phyloP scores from a whole-genome alignment of 306 rosid genomes.

The Prunus mume region DNA sequence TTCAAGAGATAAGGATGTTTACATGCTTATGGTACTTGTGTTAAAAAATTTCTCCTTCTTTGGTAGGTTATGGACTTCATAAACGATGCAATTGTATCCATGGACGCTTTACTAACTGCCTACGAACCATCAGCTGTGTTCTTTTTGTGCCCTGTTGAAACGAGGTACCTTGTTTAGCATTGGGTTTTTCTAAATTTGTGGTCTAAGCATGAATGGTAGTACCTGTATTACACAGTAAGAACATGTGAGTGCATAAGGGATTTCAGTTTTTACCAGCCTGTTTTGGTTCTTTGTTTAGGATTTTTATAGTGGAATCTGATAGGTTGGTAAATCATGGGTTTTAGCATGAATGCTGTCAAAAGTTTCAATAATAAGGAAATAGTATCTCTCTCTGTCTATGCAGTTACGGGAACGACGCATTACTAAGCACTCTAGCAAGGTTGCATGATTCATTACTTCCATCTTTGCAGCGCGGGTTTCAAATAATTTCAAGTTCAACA shows the following conservation, averaged over 20 bases:
- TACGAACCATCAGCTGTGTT: conserved; percentile 68
- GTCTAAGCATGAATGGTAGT: background rate
- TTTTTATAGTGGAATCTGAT: background rate
- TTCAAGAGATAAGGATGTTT: background rate
- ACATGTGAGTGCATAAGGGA: background rate
- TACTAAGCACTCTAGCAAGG: conserved; percentile 72
- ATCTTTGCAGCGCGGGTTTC: conserved; percentile 46
- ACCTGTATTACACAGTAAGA: conserved; percentile 1
- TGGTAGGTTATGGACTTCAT: conserved; percentile 90
- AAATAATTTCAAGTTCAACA: conserved; percentile 31
- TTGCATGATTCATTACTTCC: conserved; percentile 90
- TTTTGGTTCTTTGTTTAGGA: background rate
- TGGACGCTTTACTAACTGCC: conserved; percentile 70
- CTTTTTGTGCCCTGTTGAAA: conserved; percentile 77
- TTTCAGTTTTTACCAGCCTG: background rate
- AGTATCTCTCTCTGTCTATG: conserved; percentile 14
- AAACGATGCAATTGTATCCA: conserved; percentile 79
- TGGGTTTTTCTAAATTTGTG: background rate
- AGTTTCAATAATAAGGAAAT: background rate
- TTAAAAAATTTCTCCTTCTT: conserved; percentile 17
- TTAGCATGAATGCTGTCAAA: background rate
- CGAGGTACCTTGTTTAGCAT: conserved; percentile 45
- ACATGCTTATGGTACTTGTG: background rate
- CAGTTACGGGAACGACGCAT: conserved; percentile 80
- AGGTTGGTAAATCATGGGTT: background rate